phyloP scores from a whole-genome alignment of 2,329 filamentous ascomycete species.

The Fusarium oligoseptatum region DNA sequence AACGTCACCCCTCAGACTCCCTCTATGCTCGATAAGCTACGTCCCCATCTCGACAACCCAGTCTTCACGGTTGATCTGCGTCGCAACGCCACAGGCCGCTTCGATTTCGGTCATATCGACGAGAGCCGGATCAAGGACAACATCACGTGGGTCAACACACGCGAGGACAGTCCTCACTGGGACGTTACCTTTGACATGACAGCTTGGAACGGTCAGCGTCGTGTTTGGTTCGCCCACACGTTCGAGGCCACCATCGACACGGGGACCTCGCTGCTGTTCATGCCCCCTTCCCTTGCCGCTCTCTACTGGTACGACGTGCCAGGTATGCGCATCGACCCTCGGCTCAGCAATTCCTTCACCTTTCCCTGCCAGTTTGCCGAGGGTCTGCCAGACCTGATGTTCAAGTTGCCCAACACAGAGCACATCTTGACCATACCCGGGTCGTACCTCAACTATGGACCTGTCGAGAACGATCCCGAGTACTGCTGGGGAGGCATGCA shows the following conservation, averaged over 20 bases:
- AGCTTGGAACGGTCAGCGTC: conserved; percentile 59
- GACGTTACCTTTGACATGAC: conserved; percentile 65
- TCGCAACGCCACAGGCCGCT: conserved; percentile 61
- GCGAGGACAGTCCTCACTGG: conserved; percentile 53
- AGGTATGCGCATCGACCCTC: conserved; percentile 62
- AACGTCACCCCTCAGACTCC: conserved; percentile 59
- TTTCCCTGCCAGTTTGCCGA: conserved; percentile 69
- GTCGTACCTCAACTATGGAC: conserved; percentile 67
- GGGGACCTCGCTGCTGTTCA: conserved; percentile 75
- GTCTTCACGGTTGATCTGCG: conserved; percentile 66
- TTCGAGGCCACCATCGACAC: conserved; percentile 75
- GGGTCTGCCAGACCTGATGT: conserved; percentile 68
- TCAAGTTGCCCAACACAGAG: conserved; percentile 64
- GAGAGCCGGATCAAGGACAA: conserved; percentile 53
- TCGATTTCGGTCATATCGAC: conserved; percentile 66
- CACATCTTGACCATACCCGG: conserved; percentile 68
- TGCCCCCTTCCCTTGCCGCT: conserved; percentile 67
- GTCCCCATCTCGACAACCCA: conserved; percentile 54
- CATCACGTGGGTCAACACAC: conserved; percentile 58
- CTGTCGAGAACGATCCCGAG: conserved; percentile 60
- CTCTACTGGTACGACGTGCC: conserved; percentile 71
- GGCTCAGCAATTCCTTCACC: conserved; percentile 62
- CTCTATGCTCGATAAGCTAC: conserved; percentile 61
- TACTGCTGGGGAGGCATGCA: conserved; percentile 85
- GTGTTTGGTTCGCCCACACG: conserved; percentile 60